A percentile compares a stretch with the other conserved stretches of the same genome.
These are phyloP conservation scores for Alloascoidea hylecoeti DNA, from an alignment of 805 yeast species.

Conservation along the genomic window DNA sequence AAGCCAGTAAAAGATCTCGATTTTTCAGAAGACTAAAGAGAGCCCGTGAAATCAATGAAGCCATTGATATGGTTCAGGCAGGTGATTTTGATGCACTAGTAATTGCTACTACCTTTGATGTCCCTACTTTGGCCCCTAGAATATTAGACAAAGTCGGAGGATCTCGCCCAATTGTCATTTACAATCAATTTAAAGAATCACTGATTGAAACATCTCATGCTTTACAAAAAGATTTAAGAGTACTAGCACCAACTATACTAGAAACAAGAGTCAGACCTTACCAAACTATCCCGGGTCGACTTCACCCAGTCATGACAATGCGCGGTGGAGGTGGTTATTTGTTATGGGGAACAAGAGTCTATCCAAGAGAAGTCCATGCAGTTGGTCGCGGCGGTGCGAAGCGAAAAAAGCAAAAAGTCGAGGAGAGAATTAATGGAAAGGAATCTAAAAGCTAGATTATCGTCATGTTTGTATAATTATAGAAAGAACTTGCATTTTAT, in stretches of 20 bases:
- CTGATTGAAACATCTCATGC: slow-evolving; percentile 61
- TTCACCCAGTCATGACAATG: slow-evolving; percentile 93
- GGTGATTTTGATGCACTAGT: slow-evolving; percentile 65
- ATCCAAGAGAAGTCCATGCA: slow-evolving; percentile 55
- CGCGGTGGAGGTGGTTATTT: slow-evolving; percentile 88
- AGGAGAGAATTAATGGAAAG: slow-evolving; percentile 9
- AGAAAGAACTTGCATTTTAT: background rate
- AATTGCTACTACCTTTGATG: slow-evolving; percentile 57
- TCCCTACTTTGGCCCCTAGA: slow-evolving; percentile 46
- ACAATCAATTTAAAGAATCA: slow-evolving; percentile 68
- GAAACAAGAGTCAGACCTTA: slow-evolving; percentile 77
- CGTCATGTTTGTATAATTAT: background rate
- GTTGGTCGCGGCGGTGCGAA: slow-evolving; percentile 51
- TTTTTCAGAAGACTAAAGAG: slow-evolving; percentile 53
- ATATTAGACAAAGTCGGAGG: slow-evolving; percentile 62
- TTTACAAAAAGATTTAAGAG: slow-evolving; percentile 51
- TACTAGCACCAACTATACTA: slow-evolving; percentile 69
- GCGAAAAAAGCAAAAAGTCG: slow-evolving; percentile 17
- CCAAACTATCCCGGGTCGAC: slow-evolving; percentile 87
- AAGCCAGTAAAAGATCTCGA: slow-evolving; percentile 46
- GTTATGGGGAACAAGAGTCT: slow-evolving; percentile 63
- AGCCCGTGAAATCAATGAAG: slow-evolving; percentile 29
- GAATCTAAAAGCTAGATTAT: slow-evolving; percentile 1
- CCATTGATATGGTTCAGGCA: slow-evolving; percentile 32
- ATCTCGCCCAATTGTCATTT: slow-evolving; percentile 75